These are phyloP conservation scores for Ascochyta viciae-villosae DNA, from an alignment of 2,329 filamentous ascomycete genomes.

Conservation along the genomic window DNA sequence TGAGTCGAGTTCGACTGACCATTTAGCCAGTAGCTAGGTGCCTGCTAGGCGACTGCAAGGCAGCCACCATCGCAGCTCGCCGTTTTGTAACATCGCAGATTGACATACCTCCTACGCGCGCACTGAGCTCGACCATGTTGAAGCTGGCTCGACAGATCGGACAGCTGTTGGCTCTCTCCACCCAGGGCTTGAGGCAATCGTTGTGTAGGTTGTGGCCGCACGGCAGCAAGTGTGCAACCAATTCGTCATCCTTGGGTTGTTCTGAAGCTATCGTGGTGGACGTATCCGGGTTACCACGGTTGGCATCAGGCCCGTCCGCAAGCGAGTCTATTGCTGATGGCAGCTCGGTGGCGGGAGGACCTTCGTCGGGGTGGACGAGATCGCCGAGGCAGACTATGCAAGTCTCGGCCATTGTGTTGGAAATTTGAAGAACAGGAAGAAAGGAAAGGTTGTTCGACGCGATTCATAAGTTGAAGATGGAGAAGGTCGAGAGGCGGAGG, in stretches of 20 bases:
- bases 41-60: conserved; percentile 28
- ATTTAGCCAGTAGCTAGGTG: conserved; percentile 34
- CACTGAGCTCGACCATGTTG: conserved; percentile 85
- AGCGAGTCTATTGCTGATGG: conserved; percentile 36
- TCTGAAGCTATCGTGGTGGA: conserved; percentile 38
- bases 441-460: conserved; percentile 32
- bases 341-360: conserved; percentile 33
- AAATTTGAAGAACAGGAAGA: conserved; percentile 26
- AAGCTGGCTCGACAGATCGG: conserved; percentile 94
- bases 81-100: conserved; percentile 23
- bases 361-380: conserved; percentile 65
- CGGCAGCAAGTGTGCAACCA: conserved; percentile 69
- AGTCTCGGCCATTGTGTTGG: conserved; percentile 65
- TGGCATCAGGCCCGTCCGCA: conserved; percentile 36
- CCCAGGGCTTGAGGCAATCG: conserved; percentile 91
- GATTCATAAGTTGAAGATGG: conserved; percentile 46
- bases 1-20: conserved; percentile 40
- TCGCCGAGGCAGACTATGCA: conserved; percentile 77
- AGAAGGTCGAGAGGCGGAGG: conserved; percentile 40
- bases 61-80: conserved; percentile 28
- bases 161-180: conserved; percentile 95
- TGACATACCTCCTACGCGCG: conserved; percentile 75
- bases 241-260: conserved; percentile 53
- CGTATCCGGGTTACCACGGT: conserved; percentile 27
- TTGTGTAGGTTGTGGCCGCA: conserved; percentile 95